A percentile compares a stretch with the other conserved stretches of the same genome.
These are phyloP conservation scores for Lobosporangium transversale DNA, from an alignment of 192 early-diverging fungal genomes.

Conservation along the genomic window DNA sequence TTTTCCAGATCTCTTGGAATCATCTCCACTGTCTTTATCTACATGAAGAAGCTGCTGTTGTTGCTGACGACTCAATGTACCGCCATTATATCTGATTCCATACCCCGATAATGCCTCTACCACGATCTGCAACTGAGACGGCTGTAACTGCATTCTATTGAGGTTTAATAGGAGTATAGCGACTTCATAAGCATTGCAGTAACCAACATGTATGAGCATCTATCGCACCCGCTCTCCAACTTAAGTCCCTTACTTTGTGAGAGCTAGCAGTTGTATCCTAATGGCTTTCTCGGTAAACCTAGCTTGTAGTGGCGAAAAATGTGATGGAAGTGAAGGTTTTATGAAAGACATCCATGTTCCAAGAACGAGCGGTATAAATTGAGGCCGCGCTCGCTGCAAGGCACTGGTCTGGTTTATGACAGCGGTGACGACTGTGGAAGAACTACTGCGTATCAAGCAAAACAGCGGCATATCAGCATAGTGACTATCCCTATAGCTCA, in stretches of 20 bases:
- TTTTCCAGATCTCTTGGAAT: constrained; percentile 27
- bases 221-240: not conserved
- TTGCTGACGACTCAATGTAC: constrained; percentile 26
- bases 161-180: not conserved
- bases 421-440: constrained; percentile 42
- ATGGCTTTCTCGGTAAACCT: constrained; percentile 42
- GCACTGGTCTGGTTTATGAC: constrained; percentile 46
- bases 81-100: constrained; percentile 34
- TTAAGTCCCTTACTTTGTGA: constrained; percentile 19
- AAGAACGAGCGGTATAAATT: constrained; percentile 44
- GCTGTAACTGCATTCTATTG: constrained; percentile 30
- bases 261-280: constrained; percentile 41
- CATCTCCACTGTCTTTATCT: constrained; percentile 38
- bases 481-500: too few relatives aligned
- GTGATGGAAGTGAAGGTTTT: constrained; percentile 24
- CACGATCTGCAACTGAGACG: constrained; percentile 25
- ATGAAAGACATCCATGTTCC: constrained; percentile 19
- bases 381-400: constrained; percentile 36
- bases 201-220: not conserved
- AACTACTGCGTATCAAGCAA: constrained; percentile 12
- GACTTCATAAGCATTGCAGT: not conserved
- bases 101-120: constrained; percentile 24
- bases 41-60: constrained; percentile 43
- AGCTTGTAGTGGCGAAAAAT: constrained; percentile 22
- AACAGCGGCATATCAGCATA: too few relatives aligned